phyloP scores from a whole-genome alignment of 1,284 basidiomycete species.

The Bjerkandera adusta region DNA sequence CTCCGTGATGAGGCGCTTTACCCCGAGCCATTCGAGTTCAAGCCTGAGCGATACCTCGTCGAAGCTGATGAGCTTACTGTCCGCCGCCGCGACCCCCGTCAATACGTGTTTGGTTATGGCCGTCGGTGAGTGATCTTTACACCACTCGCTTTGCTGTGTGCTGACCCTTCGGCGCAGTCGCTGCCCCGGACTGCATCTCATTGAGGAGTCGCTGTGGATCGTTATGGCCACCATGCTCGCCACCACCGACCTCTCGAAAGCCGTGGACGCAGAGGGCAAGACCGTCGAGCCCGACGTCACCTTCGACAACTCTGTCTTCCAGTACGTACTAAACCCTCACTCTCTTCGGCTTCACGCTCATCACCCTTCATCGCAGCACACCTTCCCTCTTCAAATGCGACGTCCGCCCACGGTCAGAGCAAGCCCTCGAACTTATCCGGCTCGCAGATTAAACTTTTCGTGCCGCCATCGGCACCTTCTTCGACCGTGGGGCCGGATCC shows the following conservation, averaged over 20 bases:
- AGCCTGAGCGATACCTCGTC: slow-evolving; percentile 35
- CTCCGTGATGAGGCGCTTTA: slow-evolving; percentile 37
- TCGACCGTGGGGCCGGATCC: too few relatives aligned
- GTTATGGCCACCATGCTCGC: slow-evolving; percentile 43
- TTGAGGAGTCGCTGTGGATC: slow-evolving; percentile 48
- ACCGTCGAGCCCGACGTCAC: slow-evolving; percentile 37
- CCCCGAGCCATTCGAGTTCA: slow-evolving; percentile 36
- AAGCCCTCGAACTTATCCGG: slow-evolving; percentile 25
- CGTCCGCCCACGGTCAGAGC: slow-evolving; percentile 28
- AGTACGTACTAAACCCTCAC: slow-evolving; percentile 37
- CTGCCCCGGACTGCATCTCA: slow-evolving; percentile 47
- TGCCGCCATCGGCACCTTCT: too few relatives aligned
- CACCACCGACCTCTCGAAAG: slow-evolving; percentile 40
- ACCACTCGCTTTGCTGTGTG: too few relatives aligned
- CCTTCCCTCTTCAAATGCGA: slow-evolving; percentile 29
- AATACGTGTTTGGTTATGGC: slow-evolving; percentile 37
- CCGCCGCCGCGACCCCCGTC: slow-evolving; percentile 28
- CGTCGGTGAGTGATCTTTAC: too few relatives aligned
- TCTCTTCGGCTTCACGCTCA: too few relatives aligned
- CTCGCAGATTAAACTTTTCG: slow-evolving; percentile 17
- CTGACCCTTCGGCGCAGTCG: too few relatives aligned
- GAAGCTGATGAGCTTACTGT: slow-evolving; percentile 25
- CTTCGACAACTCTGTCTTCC: slow-evolving; percentile 42
- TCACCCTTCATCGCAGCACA: slow-evolving; percentile 24
- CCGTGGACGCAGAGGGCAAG: slow-evolving; percentile 39